Conservation (phyloP, 257 asterid genomes). For the Ophiorrhiza pumila region DNA sequence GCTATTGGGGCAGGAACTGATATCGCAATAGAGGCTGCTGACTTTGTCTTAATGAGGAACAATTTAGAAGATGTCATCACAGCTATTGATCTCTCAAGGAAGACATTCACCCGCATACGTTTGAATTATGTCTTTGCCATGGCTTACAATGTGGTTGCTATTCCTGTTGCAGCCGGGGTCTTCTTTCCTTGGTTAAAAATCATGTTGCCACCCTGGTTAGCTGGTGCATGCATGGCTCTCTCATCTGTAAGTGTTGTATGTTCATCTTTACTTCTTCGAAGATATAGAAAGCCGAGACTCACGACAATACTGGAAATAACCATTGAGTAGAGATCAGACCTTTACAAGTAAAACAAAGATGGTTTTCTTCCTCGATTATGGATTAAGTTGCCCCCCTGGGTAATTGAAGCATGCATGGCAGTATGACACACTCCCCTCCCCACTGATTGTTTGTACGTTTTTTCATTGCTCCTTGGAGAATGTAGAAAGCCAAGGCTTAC, state of each 20-base stretch:
- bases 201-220: slow-evolving; percentile 93
- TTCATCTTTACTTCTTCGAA: slow-evolving; percentile 84
- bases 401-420: slow-evolving; percentile 91
- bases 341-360: neutral
- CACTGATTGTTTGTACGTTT: slow-evolving; percentile 83
- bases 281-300: slow-evolving; percentile 87
- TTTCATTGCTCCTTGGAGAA: slow-evolving; percentile 70
- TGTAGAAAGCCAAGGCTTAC: slow-evolving; percentile 75
- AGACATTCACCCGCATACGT: slow-evolving; percentile 76
- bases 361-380: slow-evolving; percentile 53
- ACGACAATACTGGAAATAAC: slow-evolving; percentile 85
- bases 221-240: slow-evolving; percentile 98
- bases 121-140: slow-evolving; percentile 77
- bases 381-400: slow-evolving; percentile 76
- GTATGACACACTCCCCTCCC: no score
- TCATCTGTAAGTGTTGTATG: slow-evolving; percentile 95
- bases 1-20: slow-evolving; percentile 99
- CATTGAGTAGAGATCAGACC: slow-evolving; percentile 49
- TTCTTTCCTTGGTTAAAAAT: slow-evolving; percentile 64
- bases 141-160: slow-evolving; percentile 82
- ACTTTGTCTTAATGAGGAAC: slow-evolving; percentile 88
- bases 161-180: slow-evolving; percentile 88
- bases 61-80: slow-evolving; percentile 92
- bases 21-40: slow-evolving; percentile 97
- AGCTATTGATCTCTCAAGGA: slow-evolving; percentile 90